phyloP scores from a whole-genome alignment of 2,329 filamentous ascomycete genomes.

The Triangularia verruculosa region DNA sequence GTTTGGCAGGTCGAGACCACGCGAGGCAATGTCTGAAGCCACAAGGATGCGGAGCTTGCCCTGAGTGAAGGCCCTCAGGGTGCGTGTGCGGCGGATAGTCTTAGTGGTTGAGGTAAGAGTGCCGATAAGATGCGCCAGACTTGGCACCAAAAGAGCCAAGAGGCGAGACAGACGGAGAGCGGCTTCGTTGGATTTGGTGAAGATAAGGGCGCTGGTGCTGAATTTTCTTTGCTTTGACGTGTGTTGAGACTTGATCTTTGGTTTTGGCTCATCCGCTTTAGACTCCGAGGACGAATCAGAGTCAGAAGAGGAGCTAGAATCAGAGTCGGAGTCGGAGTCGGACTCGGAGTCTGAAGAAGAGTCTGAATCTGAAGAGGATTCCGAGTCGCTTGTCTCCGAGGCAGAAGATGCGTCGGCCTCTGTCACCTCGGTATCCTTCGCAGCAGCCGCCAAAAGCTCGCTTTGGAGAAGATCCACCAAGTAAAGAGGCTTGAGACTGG shows the following conservation, averaged over 20 bases:
- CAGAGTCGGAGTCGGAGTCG: conserved; percentile 34
- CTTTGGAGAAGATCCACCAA: conserved; percentile 72
- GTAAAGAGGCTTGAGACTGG: conserved; percentile 75
- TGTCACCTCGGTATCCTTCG: conserved; percentile 25
- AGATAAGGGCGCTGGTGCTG: conserved; percentile 64
- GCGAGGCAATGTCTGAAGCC: conserved; percentile 88
- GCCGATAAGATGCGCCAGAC: conserved; percentile 55
- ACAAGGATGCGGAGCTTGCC: conserved; percentile 71
- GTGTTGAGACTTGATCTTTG: conserved; percentile 18
- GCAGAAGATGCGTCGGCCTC: conserved; percentile 37
- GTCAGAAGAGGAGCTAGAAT: conserved; percentile 21
- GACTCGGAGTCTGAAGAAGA: conserved; percentile 33
- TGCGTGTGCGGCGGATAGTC: conserved; percentile 66
- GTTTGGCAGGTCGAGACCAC: conserved; percentile 78
- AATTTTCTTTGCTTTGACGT: conserved; percentile 23
- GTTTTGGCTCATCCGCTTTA: conserved; percentile 29
- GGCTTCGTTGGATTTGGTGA: conserved; percentile 86
- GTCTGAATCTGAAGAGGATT: conserved; percentile 20
- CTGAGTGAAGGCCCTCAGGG: conserved; percentile 62
- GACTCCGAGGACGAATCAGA: conserved; percentile 15
- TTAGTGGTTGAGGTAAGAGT: conserved; percentile 76
- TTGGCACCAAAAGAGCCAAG: conserved; percentile 63
- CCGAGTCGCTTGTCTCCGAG: conserved; percentile 30
- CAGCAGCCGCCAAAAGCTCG: conserved; percentile 35
- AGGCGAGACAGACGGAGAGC: conserved; percentile 84